Conservation (phyloP, 106 monocot genomes). For the Dendrobium nobile region DNA sequence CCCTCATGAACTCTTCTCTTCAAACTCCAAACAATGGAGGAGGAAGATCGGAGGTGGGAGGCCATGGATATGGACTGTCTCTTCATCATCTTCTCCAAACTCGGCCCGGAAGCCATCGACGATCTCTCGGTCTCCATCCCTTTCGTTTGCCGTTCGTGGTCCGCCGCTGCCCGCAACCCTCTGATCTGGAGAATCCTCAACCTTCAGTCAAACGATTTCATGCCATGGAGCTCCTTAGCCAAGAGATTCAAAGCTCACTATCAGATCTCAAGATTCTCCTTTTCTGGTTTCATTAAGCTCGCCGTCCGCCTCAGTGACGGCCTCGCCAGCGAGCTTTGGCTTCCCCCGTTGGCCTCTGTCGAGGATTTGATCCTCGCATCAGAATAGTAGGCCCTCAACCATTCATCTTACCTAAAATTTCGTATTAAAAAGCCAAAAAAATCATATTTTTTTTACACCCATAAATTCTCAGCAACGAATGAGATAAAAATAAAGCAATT, state of each 20-base stretch:
- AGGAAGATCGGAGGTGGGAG: constrained; percentile 20
- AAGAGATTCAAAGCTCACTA: background rate
- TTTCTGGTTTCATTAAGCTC: background rate
- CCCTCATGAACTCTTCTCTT: too few species aligned
- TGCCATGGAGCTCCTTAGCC: constrained; percentile 14
- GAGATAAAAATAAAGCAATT: too few species aligned
- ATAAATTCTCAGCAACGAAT: too few species aligned
- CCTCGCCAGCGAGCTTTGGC: background rate
- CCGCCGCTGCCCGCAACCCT: background rate
- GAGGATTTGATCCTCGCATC: background rate
- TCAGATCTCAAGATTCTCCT: background rate
- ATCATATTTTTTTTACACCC: too few species aligned
- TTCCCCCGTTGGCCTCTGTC: background rate
- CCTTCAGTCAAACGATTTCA: constrained; percentile 12
- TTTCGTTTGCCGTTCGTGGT: constrained; percentile 48
- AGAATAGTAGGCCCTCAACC: background rate
- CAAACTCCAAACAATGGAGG: too few species aligned
- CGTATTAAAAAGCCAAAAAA: too few species aligned
- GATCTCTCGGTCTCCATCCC: constrained; percentile 27
- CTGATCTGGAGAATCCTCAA: constrained; percentile 17
- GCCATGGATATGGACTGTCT: constrained; percentile 44
- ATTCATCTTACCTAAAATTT: too few species aligned
- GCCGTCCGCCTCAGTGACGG: background rate
- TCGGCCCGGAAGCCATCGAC: constrained; percentile 15
- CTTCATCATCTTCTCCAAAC: constrained; percentile 26